These are phyloP conservation scores for Microascus cirrosus DNA, from an alignment of 2,329 filamentous ascomycete species.

Conservation along the genomic window DNA sequence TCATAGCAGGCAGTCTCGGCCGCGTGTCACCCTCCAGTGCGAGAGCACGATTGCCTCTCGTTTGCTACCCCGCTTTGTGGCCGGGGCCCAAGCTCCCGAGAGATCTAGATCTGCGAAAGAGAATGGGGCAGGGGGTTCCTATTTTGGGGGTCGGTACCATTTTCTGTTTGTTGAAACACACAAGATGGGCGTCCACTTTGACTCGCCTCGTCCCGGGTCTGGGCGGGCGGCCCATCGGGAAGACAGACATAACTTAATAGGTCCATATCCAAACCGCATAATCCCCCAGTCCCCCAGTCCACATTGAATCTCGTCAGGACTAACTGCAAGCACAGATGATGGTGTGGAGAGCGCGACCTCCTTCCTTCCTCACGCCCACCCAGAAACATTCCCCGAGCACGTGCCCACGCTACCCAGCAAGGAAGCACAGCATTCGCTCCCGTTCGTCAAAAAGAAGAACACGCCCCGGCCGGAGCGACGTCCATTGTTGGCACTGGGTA, in stretches of 20 bases:
- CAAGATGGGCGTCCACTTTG: no score
- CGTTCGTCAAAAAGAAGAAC: neutral
- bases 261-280: no score
- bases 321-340: no score
- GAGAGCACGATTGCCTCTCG: neutral
- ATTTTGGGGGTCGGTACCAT: neutral
- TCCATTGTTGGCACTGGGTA: neutral
- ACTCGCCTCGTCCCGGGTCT: no score
- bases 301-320: no score
- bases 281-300: no score
- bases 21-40: neutral
- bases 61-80: neutral
- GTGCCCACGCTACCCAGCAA: neutral
- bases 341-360: neutral
- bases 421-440: neutral
- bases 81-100: neutral
- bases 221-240: no score
- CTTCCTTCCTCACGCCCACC: neutral
- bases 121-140: neutral
- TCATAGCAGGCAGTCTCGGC: neutral
- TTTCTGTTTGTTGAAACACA: no score
- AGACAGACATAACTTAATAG: no score
- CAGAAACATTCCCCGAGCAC: neutral
- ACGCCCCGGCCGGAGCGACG: no score
- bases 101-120: neutral